Evolutionary conservation across 2,329 filamentous ascomycete species (phyloP), one percentile per base, ranked within the genome.

Genomic region (Colletotrichum gloeosporioides): DNA sequence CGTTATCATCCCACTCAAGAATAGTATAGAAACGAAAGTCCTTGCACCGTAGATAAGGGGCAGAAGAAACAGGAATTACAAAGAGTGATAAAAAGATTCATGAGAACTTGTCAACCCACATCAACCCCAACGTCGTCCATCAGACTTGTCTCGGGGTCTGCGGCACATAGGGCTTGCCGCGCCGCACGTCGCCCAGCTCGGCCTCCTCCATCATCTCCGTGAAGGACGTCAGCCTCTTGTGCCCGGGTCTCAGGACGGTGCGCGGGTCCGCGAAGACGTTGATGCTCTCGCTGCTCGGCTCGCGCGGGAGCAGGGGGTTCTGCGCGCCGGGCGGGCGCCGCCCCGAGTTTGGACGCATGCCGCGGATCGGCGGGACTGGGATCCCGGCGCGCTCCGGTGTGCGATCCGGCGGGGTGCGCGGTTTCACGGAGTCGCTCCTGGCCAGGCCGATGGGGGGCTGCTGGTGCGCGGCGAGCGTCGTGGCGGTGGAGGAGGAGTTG

Each of bases 141-240:
- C 15, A 16, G 9, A 15, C 16, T 49, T n/a, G 18, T n/a, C n/a
- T 64, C 39, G 74, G 74, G 22, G 74, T 76, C 22, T 64, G 59
- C 34, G 87, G 87, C 53, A 89, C 85, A 76, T 85, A 90, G 6
- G 84, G 82, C 78, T 84, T 83, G 8, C 86, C 88, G 75, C 81
- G 83, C 72, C 82, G 85, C 62, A 89, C 84, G 12, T 82, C 82
- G 18, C 86, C 85, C 27, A 89, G 81, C 25, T 86, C 85, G 3
- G 87, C 88, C 76, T 86, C 83, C 71, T 89, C 85, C 87, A 91
- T 88, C 80, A 92, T 85, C 78, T 88, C 87, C n/a, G 88, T 87
- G 77, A 91, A 90, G 0, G 36, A 81, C 80, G 71, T 83, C 62
- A 15, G 78, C 78, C 39, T 76, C 77, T 18, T 82, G 49, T 49